phyloP scores from a whole-genome alignment of 2,329 filamentous ascomycete genomes.

The Sporothrix pseudoabietina region DNA sequence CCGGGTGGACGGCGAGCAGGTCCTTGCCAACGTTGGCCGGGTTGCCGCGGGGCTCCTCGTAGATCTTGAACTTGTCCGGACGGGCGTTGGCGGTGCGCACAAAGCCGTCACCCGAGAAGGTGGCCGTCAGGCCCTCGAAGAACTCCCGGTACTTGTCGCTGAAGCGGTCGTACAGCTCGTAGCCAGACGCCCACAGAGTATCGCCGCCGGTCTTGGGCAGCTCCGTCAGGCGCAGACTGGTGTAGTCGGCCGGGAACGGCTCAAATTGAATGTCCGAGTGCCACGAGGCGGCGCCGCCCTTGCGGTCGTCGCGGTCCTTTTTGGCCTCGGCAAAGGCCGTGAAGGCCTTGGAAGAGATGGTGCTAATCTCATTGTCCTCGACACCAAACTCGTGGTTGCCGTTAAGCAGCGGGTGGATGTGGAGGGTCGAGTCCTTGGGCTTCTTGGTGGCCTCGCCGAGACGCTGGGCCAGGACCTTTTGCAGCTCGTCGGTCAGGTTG shows the following conservation, averaged over 20 bases:
- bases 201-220: constrained; percentile 50
- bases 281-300: constrained; percentile 40
- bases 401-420: constrained; percentile 51
- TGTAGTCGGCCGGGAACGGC: constrained; percentile 50
- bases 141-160: constrained; percentile 52
- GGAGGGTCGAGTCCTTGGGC: constrained; percentile 53
- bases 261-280: constrained; percentile 55
- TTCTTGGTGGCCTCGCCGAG: constrained; percentile 34
- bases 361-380: constrained; percentile 48
- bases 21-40: constrained; percentile 54
- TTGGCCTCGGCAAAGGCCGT: constrained; percentile 23
- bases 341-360: constrained; percentile 50
- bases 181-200: constrained; percentile 68
- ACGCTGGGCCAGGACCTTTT: constrained; percentile 32
- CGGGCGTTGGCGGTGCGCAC: constrained; percentile 47
- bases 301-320: constrained; percentile 24
- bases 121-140: constrained; percentile 60
- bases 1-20: constrained; percentile 55
- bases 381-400: constrained; percentile 17
- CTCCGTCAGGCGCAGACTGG: constrained; percentile 48
- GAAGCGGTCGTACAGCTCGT: constrained; percentile 67
- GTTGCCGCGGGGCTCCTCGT: constrained; percentile 50
- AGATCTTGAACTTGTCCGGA: constrained; percentile 49
- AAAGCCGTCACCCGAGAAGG: constrained; percentile 55
- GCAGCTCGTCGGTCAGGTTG: constrained; percentile 33